Conservation (phyloP, 495 filamentous ascomycete genomes). For the Aspergillus bertholletiae region DNA sequence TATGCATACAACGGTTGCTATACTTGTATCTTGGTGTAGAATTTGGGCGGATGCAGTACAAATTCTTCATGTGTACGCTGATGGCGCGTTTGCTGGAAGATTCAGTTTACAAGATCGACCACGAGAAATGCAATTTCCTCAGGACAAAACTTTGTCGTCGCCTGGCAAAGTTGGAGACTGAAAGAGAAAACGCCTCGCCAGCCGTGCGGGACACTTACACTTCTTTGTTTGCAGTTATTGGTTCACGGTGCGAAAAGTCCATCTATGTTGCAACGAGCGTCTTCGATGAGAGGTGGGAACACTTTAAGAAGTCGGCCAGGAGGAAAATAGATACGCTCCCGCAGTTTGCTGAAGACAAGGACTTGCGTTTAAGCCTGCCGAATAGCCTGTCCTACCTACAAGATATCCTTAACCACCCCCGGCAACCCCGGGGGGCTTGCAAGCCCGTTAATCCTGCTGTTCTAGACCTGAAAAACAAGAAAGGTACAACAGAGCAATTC, state of each 20-base stretch:
- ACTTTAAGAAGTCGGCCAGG: conserved; percentile 23
- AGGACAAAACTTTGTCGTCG: conserved; percentile 58
- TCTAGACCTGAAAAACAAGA: neutral
- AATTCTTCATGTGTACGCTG: conserved; percentile 48
- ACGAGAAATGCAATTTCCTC: conserved; percentile 33
- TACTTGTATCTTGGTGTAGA: conserved; percentile 39
- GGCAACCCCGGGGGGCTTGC: neutral
- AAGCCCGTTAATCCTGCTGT: conserved; percentile 2
- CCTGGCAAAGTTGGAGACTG: conserved; percentile 54
- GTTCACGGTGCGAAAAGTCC: conserved; percentile 20
- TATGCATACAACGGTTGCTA: conserved; percentile 48
- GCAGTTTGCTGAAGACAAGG: conserved; percentile 19
- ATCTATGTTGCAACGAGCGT: conserved; percentile 19
- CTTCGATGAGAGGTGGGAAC: conserved; percentile 20
- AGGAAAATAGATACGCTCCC: conserved; percentile 38
- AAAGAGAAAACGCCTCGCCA: conserved; percentile 15
- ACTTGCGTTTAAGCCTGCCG: conserved; percentile 35
- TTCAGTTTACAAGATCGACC: conserved; percentile 17
- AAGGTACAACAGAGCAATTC: conserved; percentile 14
- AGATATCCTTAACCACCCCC: conserved; percentile 12
- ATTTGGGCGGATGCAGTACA: conserved; percentile 52
- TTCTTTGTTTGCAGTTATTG: conserved; percentile 14
- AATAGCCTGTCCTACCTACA: conserved; percentile 43
- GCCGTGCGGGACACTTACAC: conserved; percentile 7
- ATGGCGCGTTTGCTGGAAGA: conserved; percentile 42